Evolutionary conservation across 75 land plant species (phyloP), one percentile per base, ranked within the genome.

Genomic region (Pinus tabuliformis): DNA sequence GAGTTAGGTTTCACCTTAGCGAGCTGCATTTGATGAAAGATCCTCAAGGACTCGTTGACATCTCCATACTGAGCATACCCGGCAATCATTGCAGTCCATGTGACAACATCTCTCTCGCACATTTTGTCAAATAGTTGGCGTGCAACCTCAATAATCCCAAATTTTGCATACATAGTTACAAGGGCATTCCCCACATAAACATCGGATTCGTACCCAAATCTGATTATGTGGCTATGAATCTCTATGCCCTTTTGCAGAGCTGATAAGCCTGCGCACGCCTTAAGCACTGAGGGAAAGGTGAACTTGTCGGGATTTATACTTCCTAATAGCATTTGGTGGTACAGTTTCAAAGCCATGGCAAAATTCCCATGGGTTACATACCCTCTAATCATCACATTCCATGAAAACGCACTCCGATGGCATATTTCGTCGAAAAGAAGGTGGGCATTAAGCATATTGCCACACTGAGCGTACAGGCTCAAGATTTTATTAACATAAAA

Each of bases 71-170:
- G 82, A 12, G 76, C 74, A 70, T 86, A 89, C 37, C 82, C 87
- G 18, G 80, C 75, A 54, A 91, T 89, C 52, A 93, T 82, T 16
- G 94, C 83, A 79, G 89, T 91, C 96, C 96, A 93, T 52, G 94
- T 84, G 17, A 91, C 87, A 3, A 83, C 59, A 72, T 93, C 94
- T 73, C 81, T 82, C n/a, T 81, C 76, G 13, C 79, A 77, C 83
- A 93, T 83, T 12, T 73, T 59, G 20, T 84, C 81, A 75, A 93
- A 93, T 70, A 88, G 56, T 73, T 78, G 64, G 6, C 86, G 61
- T 14, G 88, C 88, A 56, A 59, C 59, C 2, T 65, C 22, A 17
- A 85, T 24, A 45, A 62, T 62, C 6, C 85, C 88, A 13, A 65
- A 72, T 6, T 85, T 78, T 0, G 88, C 83, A 76, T 93, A 93